Percentiles rank a stretch among this genome's conserved stretches.
Conservation (phyloP, 352 stramenopile species). For the Peronospora belbahrii region DNA sequence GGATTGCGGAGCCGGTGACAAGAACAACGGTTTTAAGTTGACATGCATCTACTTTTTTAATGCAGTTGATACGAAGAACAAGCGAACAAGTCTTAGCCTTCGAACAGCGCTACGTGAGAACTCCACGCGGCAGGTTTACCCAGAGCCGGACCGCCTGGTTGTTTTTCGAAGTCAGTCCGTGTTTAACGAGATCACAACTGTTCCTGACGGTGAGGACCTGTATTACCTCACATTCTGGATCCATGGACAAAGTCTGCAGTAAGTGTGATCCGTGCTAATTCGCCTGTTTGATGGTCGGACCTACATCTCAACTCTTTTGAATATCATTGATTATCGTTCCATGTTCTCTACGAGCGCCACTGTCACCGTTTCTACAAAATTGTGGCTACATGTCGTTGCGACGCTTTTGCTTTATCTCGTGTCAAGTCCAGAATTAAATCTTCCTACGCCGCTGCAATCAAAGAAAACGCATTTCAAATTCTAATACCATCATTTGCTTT, state of each 20-base stretch:
- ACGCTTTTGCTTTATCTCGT: too few relatives aligned
- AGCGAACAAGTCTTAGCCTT: conserved; percentile 26
- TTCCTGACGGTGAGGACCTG: conserved; percentile 26
- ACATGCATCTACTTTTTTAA: conserved; percentile 72
- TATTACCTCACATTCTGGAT: conserved; percentile 81
- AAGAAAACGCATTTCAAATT: too few relatives aligned
- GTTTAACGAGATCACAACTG: conserved; percentile 53
- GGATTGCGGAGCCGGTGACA: conserved; percentile 57
- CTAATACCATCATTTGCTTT: too few relatives aligned
- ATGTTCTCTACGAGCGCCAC: too few relatives aligned
- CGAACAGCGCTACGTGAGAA: conserved; percentile 25
- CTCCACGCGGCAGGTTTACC: conserved; percentile 27
- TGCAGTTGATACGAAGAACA: conserved; percentile 5
- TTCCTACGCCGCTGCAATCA: too few relatives aligned
- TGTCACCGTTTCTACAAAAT: too few relatives aligned
- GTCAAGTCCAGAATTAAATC: too few relatives aligned
- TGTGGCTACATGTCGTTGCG: too few relatives aligned
- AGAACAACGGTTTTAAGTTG: conserved; percentile 75
- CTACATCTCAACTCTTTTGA: too few relatives aligned
- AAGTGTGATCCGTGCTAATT: too few relatives aligned
- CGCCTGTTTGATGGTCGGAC: too few relatives aligned
- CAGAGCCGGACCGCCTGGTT: conserved; percentile 46
- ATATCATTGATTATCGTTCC: too few relatives aligned
- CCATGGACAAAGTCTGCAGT: conserved; percentile 46
- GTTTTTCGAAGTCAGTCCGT: conserved; percentile 63